Conservation (phyloP, 306 rosid genomes). For the Psophocarpus tetragonolobus region DNA sequence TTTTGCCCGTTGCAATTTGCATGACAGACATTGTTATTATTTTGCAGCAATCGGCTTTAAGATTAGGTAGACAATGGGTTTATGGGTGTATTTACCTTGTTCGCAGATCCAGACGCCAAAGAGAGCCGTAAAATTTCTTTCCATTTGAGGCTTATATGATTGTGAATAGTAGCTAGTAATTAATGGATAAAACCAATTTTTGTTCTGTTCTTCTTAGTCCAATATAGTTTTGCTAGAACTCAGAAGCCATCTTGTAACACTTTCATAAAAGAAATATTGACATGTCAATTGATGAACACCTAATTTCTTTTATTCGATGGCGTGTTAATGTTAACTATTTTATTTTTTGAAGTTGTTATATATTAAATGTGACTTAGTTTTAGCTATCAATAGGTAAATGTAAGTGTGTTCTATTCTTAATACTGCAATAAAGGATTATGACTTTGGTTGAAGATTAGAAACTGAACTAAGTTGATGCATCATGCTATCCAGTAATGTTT, state of each 20-base stretch:
- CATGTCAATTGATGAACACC: not conserved
- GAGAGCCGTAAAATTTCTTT: constrained; percentile 33
- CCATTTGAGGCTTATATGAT: not conserved
- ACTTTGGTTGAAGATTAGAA: no score
- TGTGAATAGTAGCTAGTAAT: constrained; percentile 30
- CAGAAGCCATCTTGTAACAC: constrained; percentile 5
- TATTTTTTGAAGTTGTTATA: not conserved
- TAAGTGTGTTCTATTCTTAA: no score
- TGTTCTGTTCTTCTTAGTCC: not conserved
- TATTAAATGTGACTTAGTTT: not conserved
- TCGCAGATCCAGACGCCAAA: constrained; percentile 46
- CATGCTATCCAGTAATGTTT: no score
- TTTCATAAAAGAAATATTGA: not conserved
- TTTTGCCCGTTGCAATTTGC: not conserved
- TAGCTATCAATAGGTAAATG: not conserved
- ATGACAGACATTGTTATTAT: not conserved
- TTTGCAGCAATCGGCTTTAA: constrained; percentile 60
- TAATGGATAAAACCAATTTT: not conserved
- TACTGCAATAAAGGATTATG: no score
- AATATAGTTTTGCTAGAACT: not conserved
- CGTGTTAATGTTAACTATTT: not conserved
- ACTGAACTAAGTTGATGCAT: no score
- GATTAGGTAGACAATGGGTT: constrained; percentile 67
- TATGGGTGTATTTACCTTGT: constrained; percentile 77
- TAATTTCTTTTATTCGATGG: not conserved